Evolutionary conservation across 164 flowering plant species (phyloP).

Genomic region (Dillenia suffruticosa): DNA sequence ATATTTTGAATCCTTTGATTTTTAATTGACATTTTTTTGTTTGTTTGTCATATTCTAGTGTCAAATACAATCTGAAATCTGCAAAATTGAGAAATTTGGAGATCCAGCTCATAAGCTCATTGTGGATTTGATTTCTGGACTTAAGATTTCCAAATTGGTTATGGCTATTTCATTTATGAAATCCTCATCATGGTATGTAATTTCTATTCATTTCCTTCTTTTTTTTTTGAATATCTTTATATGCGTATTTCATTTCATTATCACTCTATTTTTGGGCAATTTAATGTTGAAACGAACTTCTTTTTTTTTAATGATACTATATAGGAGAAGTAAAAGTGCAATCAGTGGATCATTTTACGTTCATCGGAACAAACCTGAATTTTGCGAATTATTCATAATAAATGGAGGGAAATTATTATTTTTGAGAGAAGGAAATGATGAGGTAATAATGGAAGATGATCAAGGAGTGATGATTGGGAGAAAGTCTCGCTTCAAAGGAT

Average conservation of each 20-base stretch:
- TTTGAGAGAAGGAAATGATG: conserved; percentile 34
- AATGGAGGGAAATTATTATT: conserved; percentile 51
- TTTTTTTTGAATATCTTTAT: not conserved
- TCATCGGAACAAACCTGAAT: conserved; percentile 48
- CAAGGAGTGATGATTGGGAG: conserved; percentile 26
- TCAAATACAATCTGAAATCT: conserved; percentile 40
- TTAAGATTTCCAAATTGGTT: conserved; percentile 52
- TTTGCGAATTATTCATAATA: conserved; percentile 45
- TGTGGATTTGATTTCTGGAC: conserved; percentile 36
- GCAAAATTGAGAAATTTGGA: conserved; percentile 40
- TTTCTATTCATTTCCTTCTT: not conserved
- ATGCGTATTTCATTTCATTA: no score
- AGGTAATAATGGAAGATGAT: conserved; percentile 43
- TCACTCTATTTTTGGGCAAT: no score
- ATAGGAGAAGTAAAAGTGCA: conserved; percentile 49
- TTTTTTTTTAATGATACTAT: not conserved
- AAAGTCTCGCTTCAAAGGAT: conserved; percentile 27
- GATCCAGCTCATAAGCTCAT: conserved; percentile 43
- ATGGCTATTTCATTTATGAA: conserved; percentile 51
- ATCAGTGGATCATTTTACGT: conserved; percentile 47
- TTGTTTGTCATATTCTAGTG: not conserved
- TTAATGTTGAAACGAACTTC: no score
- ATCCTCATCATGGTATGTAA: conserved; percentile 37
- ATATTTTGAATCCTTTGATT: no score
- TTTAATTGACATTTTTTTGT: not conserved